Conservation (phyloP, 2,329 filamentous ascomycete species). For the Fusarium circinatum region DNA sequence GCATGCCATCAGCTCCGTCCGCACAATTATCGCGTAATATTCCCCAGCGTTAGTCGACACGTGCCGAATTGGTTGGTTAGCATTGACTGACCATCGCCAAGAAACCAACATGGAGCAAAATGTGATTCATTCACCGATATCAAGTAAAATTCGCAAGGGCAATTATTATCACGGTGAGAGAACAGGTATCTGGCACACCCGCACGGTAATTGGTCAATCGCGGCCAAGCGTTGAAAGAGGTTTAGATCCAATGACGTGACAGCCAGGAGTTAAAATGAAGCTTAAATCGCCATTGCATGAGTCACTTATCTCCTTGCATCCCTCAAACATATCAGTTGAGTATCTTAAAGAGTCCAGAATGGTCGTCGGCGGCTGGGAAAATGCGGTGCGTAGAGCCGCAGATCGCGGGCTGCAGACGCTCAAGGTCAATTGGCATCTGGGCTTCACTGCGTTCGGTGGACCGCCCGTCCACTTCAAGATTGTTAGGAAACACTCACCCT, state of each 20-base stretch:
- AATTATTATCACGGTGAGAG: not conserved
- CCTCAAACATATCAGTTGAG: rapidly evolving
- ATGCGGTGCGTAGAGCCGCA: not conserved
- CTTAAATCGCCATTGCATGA: not conserved
- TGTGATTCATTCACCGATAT: too few relatives aligned
- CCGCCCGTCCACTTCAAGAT: constrained; percentile 31
- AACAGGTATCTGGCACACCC: not conserved
- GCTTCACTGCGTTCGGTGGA: constrained; percentile 23
- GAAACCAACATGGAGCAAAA: too few relatives aligned
- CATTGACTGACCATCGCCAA: not conserved
- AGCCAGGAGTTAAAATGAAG: not conserved
- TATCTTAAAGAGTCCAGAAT: rapidly evolving
- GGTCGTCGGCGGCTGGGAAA: constrained; percentile 5
- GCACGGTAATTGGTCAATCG: not conserved
- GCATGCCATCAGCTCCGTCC: too few relatives aligned
- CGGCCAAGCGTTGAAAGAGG: not conserved
- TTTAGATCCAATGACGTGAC: constrained; percentile 9
- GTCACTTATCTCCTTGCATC: not conserved
- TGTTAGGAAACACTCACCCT: too few relatives aligned
- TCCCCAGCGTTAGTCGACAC: too few relatives aligned
- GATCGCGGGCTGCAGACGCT: constrained; percentile 11
- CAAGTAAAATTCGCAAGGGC: not conserved
- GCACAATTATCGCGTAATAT: too few relatives aligned
- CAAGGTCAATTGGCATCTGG: constrained; percentile 24
- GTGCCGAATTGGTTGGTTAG: too few relatives aligned